Percentiles rank a stretch among this genome's conserved stretches.
phyloP scores from a whole-genome alignment of 2,329 filamentous ascomycete species.

The Curvularia lunata region DNA sequence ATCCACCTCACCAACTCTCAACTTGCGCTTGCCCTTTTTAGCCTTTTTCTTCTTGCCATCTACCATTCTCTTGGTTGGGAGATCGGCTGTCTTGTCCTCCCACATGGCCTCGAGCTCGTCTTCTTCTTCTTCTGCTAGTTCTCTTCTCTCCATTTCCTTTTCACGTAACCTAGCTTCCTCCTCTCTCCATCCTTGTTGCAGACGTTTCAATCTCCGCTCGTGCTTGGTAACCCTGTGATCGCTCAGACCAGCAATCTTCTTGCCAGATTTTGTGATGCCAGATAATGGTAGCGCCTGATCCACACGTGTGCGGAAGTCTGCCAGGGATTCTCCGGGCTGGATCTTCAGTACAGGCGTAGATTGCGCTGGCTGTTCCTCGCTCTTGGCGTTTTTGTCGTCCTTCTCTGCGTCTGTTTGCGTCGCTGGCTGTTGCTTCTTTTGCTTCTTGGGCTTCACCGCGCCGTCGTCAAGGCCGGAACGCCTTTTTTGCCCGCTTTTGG shows the following conservation, averaged over 20 bases:
- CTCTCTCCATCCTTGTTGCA: conserved; percentile 65
- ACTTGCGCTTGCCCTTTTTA: conserved; percentile 59
- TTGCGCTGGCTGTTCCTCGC: conserved; percentile 30
- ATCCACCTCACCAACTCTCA: conserved; percentile 57
- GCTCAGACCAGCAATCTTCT: conserved; percentile 69
- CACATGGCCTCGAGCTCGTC: conserved; percentile 68
- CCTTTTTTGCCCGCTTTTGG: conserved; percentile 60
- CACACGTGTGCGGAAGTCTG: conserved; percentile 82
- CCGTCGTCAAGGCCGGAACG: conserved; percentile 74
- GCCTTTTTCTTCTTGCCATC: conserved; percentile 57
- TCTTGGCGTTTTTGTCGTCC: conserved; percentile 21
- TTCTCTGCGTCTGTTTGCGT: conserved; percentile 13
- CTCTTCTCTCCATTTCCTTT: conserved; percentile 77
- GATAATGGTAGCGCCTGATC: conserved; percentile 81
- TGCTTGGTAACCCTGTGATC: conserved; percentile 74
- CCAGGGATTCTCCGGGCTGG: conserved; percentile 79
- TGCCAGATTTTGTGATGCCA: conserved; percentile 67
- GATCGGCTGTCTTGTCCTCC: conserved; percentile 66
- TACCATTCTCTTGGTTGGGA: conserved; percentile 58
- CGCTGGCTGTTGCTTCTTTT: conserved; percentile 44
- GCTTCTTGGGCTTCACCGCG: conserved; percentile 55
- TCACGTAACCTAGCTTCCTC: conserved; percentile 66
- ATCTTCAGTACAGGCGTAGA: conserved; percentile 57
- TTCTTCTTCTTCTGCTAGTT: conserved; percentile 68
- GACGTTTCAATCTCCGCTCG: conserved; percentile 74